Conservation (phyloP, 2,329 filamentous ascomycete genomes). For the Dactylonectria macrodidyma region DNA sequence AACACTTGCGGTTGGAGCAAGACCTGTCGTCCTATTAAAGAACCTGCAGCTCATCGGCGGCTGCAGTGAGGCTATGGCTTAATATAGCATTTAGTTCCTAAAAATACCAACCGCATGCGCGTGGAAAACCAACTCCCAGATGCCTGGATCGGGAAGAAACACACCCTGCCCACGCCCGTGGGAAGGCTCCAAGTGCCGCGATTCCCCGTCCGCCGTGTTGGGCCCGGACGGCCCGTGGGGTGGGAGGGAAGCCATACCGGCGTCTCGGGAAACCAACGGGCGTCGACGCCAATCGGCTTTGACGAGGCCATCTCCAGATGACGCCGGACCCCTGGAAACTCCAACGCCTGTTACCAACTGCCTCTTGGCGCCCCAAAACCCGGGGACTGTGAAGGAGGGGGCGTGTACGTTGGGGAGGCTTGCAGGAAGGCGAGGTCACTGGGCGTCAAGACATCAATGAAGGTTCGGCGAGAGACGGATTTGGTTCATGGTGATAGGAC, state of each 20-base stretch:
- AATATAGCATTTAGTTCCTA: constrained; percentile 56
- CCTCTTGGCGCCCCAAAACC: neutral
- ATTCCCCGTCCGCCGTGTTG: neutral
- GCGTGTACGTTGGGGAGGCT: constrained; percentile 5
- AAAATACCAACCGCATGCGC: constrained; percentile 46
- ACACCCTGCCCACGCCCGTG: neutral
- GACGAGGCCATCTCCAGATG: constrained; percentile 35
- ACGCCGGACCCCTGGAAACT: constrained; percentile 31
- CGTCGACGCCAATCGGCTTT: constrained; percentile 36
- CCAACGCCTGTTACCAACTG: neutral
- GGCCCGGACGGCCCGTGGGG: constrained; percentile 11
- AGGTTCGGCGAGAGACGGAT: constrained; percentile 17
- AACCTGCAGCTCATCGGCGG: constrained; percentile 50
- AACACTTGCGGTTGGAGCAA: constrained; percentile 13
- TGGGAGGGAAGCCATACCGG: constrained; percentile 2
- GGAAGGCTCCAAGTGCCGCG: constrained; percentile 1
- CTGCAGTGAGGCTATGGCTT: constrained; percentile 56
- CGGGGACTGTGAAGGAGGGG: constrained; percentile 11
- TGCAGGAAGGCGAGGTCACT: constrained; percentile 36
- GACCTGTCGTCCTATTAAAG: constrained; percentile 43
- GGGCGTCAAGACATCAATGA: constrained; percentile 31
- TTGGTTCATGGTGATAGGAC: neutral
- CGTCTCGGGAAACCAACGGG: constrained; percentile 12
- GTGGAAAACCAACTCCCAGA: constrained; percentile 9
- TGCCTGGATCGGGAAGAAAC: constrained; percentile 13